Conservation (phyloP, 805 yeast species). For the Teunomyces barrocoloradensis region DNA sequence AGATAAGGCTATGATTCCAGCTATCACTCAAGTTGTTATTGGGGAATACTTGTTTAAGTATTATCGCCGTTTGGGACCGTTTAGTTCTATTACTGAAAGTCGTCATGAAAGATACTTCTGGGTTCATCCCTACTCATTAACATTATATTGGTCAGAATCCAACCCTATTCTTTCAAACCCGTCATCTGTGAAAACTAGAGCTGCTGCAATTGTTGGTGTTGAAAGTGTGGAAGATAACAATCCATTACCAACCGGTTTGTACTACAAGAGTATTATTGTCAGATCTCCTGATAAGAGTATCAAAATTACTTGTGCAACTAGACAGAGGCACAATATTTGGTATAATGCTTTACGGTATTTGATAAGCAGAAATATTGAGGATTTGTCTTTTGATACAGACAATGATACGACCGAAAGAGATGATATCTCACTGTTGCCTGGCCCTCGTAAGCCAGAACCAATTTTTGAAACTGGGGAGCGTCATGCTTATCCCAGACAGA, state of each 20-base stretch:
- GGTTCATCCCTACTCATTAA: constrained; percentile 92
- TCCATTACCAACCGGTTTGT: constrained; percentile 85
- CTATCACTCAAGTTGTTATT: constrained; percentile 87
- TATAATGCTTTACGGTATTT: constrained; percentile 75
- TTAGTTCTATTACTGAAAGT: constrained; percentile 69
- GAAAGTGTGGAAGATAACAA: constrained; percentile 80
- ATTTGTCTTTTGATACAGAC: constrained; percentile 45
- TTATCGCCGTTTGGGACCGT: constrained; percentile 71
- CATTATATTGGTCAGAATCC: constrained; percentile 82
- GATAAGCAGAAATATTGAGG: constrained; percentile 62
- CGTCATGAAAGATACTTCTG: constrained; percentile 93
- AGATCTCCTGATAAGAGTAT: constrained; percentile 64
- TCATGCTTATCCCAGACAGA: constrained; percentile 15
- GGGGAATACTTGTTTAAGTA: constrained; percentile 90
- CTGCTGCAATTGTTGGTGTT: constrained; percentile 76
- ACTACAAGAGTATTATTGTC: constrained; percentile 78
- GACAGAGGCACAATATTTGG: constrained; percentile 91
- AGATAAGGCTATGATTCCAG: constrained; percentile 73
- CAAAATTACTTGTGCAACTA: constrained; percentile 82
- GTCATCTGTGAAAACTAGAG: constrained; percentile 63
- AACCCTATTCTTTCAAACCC: constrained; percentile 77
- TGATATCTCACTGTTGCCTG: constrained; percentile 10
- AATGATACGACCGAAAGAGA: constrained; percentile 18
- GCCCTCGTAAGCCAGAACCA: constrained; percentile 5
- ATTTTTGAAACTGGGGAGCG: constrained; percentile 13